Percentiles rank a stretch among this genome's conserved stretches.
phyloP scores from a whole-genome alignment of 108 stramenopile genomes.

The Pseudonitzschia delicatissima region DNA sequence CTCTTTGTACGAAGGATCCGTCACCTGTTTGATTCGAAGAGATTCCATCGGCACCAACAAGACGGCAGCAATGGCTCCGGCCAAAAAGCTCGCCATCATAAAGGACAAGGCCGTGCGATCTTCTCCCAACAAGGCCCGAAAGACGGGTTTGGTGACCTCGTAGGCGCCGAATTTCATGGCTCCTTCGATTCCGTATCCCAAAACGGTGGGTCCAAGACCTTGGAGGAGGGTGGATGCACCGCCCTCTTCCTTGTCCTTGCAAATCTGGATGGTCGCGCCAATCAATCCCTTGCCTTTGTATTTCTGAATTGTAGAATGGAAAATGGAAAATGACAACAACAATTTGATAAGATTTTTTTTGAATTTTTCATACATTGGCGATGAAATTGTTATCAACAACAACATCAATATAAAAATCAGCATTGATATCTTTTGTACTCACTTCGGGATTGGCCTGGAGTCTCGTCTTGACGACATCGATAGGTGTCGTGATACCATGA shows the following conservation, averaged over 20 bases:
- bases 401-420: no score
- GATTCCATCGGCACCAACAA: conserved; percentile 91
- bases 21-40: conserved; percentile 87
- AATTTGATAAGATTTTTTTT: no score
- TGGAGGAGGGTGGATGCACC: conserved; percentile 59
- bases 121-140: conserved; percentile 35
- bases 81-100: conserved; percentile 72
- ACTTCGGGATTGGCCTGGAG: conserved; percentile 81
- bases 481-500: conserved; percentile 84
- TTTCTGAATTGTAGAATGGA: no score
- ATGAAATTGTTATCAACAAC: no score
- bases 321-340: no score
- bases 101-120: conserved; percentile 46
- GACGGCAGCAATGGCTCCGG: conserved; percentile 86
- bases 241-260: conserved; percentile 45
- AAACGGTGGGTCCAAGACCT: conserved; percentile 84
- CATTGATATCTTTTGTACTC: conserved; percentile 17
- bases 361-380: no score
- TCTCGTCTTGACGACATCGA: conserved; percentile 85
- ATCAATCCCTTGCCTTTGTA: conserved; percentile 46
- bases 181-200: conserved; percentile 90
- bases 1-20: conserved; percentile 69
- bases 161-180: conserved; percentile 89
- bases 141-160: conserved; percentile 85
- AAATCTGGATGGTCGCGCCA: conserved; percentile 54